Base-by-base conservation (phyloP, 2,329 filamentous ascomycete species). In the Hypoxylon sp. region DNA sequence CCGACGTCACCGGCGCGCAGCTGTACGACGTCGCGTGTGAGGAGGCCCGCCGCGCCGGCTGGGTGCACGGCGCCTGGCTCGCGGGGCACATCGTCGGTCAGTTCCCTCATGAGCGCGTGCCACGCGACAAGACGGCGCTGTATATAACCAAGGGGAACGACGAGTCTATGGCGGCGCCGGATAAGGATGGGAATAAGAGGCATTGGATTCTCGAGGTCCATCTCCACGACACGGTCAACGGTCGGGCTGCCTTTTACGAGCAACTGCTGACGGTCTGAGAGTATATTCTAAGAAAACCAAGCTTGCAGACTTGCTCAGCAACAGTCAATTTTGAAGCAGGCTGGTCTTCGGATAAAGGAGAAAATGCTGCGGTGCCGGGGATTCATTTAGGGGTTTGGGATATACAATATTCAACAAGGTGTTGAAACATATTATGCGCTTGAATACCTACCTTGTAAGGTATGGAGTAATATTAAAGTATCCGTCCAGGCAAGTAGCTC, bases 181-280 rank as follows among this genome's bases (percentile, higher is more conserved):
- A 73, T 2, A 73, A 73, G 42, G 72, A 80, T 52, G 79, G 79
- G 0, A 63, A 73, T 27, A 74, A 71, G 63, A 62, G 78, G 29
- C 79, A 81, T 69, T 82, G 80, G 80, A 82, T 82, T 53, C 60
- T 82, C 58, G 79, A 82, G 63, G 77, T 81, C 46, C 78, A 82
- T 67, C 72, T 82, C 26, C 73, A 73, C 26, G 75, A 81, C 55
- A 68, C 65, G 0, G 72, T 66, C n/a, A 67, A 68, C 17, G 62
- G 73, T 37, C 73, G 75, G 62, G 75, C 73, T 1, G 79, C 74
- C 0, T 82, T 82, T 63, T 75, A 72, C 41, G 80, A 82, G 65
- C 73, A 75, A 48, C 61, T 75, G 6, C 52, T 74, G 48, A 73
- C 72, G 0, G 62, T 69, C 23, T 45, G 38, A 4, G 55, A 49